Conservation (phyloP, 2,329 filamentous ascomycete genomes). For the Colletotrichum shisoi region DNA sequence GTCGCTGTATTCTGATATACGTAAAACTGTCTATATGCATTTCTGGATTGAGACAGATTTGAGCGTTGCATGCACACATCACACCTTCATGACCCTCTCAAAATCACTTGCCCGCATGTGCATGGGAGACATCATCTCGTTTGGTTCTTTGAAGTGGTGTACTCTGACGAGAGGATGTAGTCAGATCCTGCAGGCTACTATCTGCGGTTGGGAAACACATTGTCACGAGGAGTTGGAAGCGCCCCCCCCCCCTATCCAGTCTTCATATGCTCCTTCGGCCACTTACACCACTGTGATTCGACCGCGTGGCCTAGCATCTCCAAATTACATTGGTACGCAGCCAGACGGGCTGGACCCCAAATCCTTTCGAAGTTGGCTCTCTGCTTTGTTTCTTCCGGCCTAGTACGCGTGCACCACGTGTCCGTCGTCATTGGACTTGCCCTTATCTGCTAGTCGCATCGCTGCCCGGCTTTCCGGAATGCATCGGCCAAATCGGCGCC, state of each 20-base stretch:
- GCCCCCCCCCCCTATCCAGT: neutral
- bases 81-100: neutral
- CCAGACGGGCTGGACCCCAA: neutral
- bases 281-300: constrained; percentile 15
- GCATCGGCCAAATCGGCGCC: constrained; percentile 17
- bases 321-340: constrained; percentile 2
- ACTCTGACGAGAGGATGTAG: neutral
- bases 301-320: neutral
- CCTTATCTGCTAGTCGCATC: neutral
- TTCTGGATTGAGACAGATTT: neutral
- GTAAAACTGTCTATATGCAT: neutral
- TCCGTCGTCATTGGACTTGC: constrained; percentile 20
- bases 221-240: constrained; percentile 7
- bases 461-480: constrained; percentile 21
- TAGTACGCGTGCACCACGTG: constrained; percentile 32
- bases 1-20: neutral
- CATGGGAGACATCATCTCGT: neutral
- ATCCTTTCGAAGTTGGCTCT: neutral
- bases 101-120: neutral
- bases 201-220: neutral
- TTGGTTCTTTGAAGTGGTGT: neutral
- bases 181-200: neutral
- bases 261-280: constrained; percentile 1
- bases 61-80: neutral
- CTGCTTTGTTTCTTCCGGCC: constrained; percentile 4